phyloP scores from a whole-genome alignment of 345 rosid genomes.

The Brassica cretica region DNA sequence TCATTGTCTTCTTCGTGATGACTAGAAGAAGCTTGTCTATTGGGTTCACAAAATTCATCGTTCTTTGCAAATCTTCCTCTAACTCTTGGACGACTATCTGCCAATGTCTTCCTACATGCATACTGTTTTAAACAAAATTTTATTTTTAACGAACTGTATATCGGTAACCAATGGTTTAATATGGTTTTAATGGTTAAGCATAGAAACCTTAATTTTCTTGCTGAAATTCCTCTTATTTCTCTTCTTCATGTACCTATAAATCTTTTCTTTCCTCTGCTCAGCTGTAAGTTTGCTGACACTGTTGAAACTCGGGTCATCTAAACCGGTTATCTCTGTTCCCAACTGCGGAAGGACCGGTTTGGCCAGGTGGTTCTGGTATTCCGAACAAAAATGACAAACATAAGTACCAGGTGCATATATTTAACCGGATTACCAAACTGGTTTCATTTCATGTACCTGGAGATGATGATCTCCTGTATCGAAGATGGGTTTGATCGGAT shows the following conservation, averaged over 20 bases:
- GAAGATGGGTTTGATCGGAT: conserved; percentile 47
- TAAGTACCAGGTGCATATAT: neutral
- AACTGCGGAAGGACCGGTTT: conserved; percentile 35
- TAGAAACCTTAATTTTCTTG: conserved; percentile 89
- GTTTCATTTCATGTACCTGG: conserved; percentile 16
- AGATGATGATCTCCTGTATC: conserved; percentile 67
- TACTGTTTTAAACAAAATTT: conserved; percentile 46
- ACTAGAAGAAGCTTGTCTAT: conserved; percentile 50
- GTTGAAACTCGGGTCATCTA: conserved; percentile 70
- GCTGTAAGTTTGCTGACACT: conserved; percentile 73
- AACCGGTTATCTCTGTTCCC: conserved; percentile 49
- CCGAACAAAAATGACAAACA: neutral
- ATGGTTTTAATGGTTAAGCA: conserved; percentile 16
- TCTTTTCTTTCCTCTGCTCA: conserved; percentile 90
- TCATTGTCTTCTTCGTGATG: conserved; percentile 72
- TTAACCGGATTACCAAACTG: conserved; percentile 2
- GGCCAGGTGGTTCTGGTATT: conserved; percentile 27
- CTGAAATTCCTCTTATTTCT: conserved; percentile 91
- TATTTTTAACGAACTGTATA: neutral
- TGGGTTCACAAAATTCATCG: conserved; percentile 68
- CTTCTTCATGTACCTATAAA: conserved; percentile 92
- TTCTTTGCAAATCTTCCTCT: conserved; percentile 96
- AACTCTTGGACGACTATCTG: conserved; percentile 92
- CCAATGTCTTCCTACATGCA: conserved; percentile 94
- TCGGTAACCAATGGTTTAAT: neutral